phyloP scores from a whole-genome alignment of 2,329 filamentous ascomycete species.

The Ilyonectria mors-panacis region DNA sequence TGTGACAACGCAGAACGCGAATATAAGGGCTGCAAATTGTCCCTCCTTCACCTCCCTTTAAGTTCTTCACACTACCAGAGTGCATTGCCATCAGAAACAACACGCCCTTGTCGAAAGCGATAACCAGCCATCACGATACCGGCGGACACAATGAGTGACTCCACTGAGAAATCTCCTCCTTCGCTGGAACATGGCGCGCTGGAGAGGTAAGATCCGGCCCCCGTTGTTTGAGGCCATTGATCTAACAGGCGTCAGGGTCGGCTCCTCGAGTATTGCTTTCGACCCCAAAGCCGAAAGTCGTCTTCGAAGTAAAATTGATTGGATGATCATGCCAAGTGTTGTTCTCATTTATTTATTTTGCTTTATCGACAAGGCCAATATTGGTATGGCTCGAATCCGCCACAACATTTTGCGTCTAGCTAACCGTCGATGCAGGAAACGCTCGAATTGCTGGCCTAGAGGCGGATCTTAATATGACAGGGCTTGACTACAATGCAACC shows the following conservation, averaged over 20 bases:
- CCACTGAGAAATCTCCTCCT: neutral
- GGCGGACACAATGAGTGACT: neutral
- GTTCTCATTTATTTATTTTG: conserved; percentile 59
- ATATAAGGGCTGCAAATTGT: neutral
- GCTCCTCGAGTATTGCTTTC: neutral
- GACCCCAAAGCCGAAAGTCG: conserved; percentile 8
- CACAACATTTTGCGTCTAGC: neutral
- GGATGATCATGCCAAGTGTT: conserved; percentile 15
- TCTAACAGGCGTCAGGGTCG: neutral
- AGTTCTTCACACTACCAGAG: too few relatives aligned
- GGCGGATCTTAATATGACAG: conserved; percentile 65
- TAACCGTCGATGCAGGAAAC: conserved; percentile 46
- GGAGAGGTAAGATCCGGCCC: neutral
- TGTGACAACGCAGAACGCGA: neutral
- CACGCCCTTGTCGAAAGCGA: neutral
- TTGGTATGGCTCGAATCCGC: conserved; percentile 60
- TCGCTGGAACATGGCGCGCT: neutral
- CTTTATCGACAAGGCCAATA: conserved; percentile 80
- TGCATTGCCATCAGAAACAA: neutral
- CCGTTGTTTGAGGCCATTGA: neutral
- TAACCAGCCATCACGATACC: neutral
- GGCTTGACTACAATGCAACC: conserved; percentile 73
- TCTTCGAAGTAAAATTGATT: conserved; percentile 12
- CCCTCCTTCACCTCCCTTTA: neutral
- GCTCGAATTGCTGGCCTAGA: conserved; percentile 70